Conservation (phyloP, 2,329 filamentous ascomycete species). For the Paecilomyces variotii region DNA sequence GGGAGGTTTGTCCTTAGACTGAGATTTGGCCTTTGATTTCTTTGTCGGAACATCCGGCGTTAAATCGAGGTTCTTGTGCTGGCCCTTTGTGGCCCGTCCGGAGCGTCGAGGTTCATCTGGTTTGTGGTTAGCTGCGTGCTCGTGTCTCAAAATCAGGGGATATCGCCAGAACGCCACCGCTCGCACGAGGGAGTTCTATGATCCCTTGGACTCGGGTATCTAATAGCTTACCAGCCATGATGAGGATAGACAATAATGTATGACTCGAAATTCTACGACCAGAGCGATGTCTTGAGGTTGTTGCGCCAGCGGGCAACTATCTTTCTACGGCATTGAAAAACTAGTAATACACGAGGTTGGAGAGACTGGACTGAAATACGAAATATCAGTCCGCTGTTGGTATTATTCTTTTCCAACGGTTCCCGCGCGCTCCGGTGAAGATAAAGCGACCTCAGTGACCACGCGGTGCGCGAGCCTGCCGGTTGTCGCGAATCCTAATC, state of each 20-base stretch:
- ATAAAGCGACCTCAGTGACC: not conserved
- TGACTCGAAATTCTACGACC: constrained; percentile 31
- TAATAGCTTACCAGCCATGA: constrained; percentile 56
- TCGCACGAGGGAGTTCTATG: not conserved
- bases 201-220: constrained; percentile 15
- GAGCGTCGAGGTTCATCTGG: constrained; percentile 83
- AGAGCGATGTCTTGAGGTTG: constrained; percentile 10
- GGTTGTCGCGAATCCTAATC: constrained; percentile 2
- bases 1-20: constrained; percentile 35
- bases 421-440: constrained; percentile 2
- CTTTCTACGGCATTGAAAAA: constrained; percentile 34
- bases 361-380: constrained; percentile 21
- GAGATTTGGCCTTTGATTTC: constrained; percentile 40
- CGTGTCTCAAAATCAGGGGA: not conserved
- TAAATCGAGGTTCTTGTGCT: constrained; percentile 80
- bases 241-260: constrained; percentile 22
- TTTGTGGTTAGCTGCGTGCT: constrained; percentile 20
- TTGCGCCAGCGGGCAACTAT: constrained; percentile 17
- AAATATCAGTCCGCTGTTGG: constrained; percentile 19
- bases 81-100: constrained; percentile 91
- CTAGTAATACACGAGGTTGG: constrained; percentile 33
- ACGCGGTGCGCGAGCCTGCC: not conserved
- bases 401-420: constrained; percentile 25
- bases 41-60: constrained; percentile 51
- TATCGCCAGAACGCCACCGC: not conserved